Percentiles rank a stretch among this genome's conserved stretches.
phyloP scores from a whole-genome alignment of 2,329 filamentous ascomycete species.

The Epichloe scottii region DNA sequence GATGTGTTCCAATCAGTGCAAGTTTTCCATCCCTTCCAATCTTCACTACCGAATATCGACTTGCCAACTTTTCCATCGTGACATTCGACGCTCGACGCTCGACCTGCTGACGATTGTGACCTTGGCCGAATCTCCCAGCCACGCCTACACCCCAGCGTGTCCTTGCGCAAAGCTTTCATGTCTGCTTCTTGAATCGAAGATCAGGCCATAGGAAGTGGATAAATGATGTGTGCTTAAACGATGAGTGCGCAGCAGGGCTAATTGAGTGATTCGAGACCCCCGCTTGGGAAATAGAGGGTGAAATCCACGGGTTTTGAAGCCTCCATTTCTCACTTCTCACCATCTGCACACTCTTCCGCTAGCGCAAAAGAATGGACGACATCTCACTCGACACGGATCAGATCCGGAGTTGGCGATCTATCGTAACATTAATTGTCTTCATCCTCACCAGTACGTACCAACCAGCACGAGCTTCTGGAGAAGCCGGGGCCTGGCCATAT shows the following conservation, averaged over 20 bases:
- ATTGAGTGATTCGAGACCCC: background rate
- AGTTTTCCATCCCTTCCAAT: background rate
- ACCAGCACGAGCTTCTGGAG: constrained; percentile 22
- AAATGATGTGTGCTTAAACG: background rate
- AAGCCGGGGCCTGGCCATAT: too few species aligned
- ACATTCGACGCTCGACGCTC: background rate
- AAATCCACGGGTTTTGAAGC: background rate
- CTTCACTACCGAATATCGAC: background rate
- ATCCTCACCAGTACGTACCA: constrained; percentile 49
- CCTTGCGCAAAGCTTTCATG: too few species aligned
- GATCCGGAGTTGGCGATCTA: constrained; percentile 56
- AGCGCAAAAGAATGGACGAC: constrained; percentile 3
- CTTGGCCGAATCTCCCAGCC: background rate
- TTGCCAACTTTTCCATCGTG: background rate
- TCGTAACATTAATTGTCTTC: constrained; percentile 57
- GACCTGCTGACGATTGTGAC: background rate
- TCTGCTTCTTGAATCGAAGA: background rate
- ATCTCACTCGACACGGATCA: constrained; percentile 11
- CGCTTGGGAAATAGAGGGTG: background rate
- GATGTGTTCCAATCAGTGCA: background rate
- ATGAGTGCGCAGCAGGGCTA: background rate
- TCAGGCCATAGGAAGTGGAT: background rate
- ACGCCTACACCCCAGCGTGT: too few species aligned
- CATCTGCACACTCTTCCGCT: background rate
- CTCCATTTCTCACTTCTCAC: background rate